These are phyloP conservation scores for Barnettozyma pratensis DNA, from an alignment of 805 yeast genomes.

Conservation along the genomic window DNA sequence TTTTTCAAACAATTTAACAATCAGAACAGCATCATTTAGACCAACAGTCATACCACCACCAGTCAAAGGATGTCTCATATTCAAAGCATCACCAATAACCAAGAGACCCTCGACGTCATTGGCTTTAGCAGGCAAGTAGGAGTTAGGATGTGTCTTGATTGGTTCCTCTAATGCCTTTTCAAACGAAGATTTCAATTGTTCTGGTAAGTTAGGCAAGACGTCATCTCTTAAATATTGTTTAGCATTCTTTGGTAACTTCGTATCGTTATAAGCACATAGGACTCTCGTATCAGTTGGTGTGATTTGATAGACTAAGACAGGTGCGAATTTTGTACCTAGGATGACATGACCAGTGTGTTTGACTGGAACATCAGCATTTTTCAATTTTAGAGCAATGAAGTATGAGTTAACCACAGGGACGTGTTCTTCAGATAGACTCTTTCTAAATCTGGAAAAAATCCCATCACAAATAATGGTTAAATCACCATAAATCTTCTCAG, in stretches of 20 bases:
- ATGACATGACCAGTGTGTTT: conserved; percentile 86
- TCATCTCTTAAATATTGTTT: conserved; percentile 51
- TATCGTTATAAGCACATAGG: conserved; percentile 77
- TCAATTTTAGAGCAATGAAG: conserved; percentile 78
- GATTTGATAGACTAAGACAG: conserved; percentile 84
- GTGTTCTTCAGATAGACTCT: conserved; percentile 54
- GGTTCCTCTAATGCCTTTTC: conserved; percentile 53
- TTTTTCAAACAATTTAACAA: conserved; percentile 53
- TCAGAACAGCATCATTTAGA: conserved; percentile 70
- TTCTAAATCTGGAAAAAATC: conserved; percentile 87
- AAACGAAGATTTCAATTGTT: conserved; percentile 60
- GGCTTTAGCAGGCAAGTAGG: conserved; percentile 72
- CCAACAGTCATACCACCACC: conserved; percentile 99
- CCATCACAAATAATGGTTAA: conserved; percentile 87
- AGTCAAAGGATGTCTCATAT: conserved; percentile 97
- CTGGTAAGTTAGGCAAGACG: conserved; percentile 70
- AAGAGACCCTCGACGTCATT: conserved; percentile 73
- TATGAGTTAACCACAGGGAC: conserved; percentile 73
- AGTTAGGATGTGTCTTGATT: conserved; percentile 89
- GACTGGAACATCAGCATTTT: conserved; percentile 69
- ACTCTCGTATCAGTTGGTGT: conserved; percentile 80
- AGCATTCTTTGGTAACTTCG: conserved; percentile 68
- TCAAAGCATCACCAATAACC: conserved; percentile 87
- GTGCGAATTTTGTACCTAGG: conserved; percentile 73
- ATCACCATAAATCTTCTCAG: conserved; percentile 47